Evolutionary conservation across 2,329 filamentous ascomycete genomes (phyloP), one percentile per base, ranked within the genome.

Genomic region (Cordyceps militaris): DNA sequence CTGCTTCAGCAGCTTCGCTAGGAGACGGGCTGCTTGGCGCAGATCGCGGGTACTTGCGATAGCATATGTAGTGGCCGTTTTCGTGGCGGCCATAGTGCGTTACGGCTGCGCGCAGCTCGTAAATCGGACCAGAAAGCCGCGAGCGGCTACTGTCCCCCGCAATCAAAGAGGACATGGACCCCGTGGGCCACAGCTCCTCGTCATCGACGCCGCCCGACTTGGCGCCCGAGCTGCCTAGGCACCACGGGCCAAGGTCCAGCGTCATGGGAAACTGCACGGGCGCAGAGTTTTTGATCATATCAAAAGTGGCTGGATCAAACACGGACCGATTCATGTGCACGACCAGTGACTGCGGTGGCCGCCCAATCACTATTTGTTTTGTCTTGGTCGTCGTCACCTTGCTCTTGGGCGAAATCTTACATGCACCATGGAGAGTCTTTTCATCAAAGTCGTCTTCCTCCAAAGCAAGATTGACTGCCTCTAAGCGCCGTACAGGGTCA

Each of bases 31-130:
- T 55, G 24, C 21, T 38, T 19, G 43, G 44, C 21, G 16, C 59
- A 59, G 32, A 59, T 30, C 67, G 66, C 16, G 82, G 78, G 66
- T 90, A 86, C 66, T 87, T 89, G 53, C 90, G 82, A 70, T 94
- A 96, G 69, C 91, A 96, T 40, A 97, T 85, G 65, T 99, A 97
- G 73, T 99, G 94, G 0, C 94, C 94, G 65, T 96, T 96, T 61
- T 97, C 91, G 69, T 97, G 94, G 32, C 88, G 81, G 4, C 94
- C 94, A 61, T 88, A 89, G 68, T 97, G 94, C 1, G 91, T 94
- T 10, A 97, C 83, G 0, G 93, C 88, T 30, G 92, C 91, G 55
- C 88, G 83, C 16, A 97, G 76, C 66, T 89, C 84, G 69, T 96
- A 97, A 1, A 86, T 76, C 28, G 78, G 79, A 3, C 84, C 83